These are phyloP conservation scores for Botrytis pseudocinerea DNA, from an alignment of 2,329 filamentous ascomycete species.

Conservation along the genomic window DNA sequence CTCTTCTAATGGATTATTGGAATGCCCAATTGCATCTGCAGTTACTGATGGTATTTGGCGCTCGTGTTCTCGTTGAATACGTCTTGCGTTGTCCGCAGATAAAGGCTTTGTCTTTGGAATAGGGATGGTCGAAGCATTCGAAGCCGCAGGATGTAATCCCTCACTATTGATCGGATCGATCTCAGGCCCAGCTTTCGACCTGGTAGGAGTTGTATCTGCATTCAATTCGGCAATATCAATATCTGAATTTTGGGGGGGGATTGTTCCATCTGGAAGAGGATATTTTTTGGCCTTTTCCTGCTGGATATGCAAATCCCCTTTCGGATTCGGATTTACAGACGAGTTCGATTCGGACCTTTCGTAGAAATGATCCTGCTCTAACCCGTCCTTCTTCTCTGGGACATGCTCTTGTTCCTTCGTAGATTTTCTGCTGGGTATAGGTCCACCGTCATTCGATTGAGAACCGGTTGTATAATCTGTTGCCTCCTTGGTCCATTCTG, in stretches of 20 bases:
- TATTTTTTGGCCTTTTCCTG: constrained; percentile 48
- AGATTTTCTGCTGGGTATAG: constrained; percentile 36
- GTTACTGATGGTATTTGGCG: constrained; percentile 52
- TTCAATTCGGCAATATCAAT: constrained; percentile 34
- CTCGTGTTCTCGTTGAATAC: constrained; percentile 51
- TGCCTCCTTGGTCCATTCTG: constrained; percentile 36
- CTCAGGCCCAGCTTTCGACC: constrained; percentile 41
- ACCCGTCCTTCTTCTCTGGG: constrained; percentile 39
- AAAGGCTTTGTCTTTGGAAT: constrained; percentile 36
- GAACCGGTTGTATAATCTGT: constrained; percentile 23
- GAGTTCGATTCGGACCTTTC: constrained; percentile 46
- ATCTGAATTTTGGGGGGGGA: constrained; percentile 44
- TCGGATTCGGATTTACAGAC: constrained; percentile 41
- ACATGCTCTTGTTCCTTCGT: constrained; percentile 36
- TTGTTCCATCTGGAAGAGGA: constrained; percentile 53
- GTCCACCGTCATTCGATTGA: constrained; percentile 29
- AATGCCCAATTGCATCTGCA: constrained; percentile 46
- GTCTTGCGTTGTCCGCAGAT: constrained; percentile 47
- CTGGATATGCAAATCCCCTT: constrained; percentile 46
- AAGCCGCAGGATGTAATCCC: constrained; percentile 43
- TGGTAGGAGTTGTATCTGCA: constrained; percentile 41
- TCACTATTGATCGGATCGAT: constrained; percentile 40
- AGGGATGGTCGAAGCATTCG: constrained; percentile 46
- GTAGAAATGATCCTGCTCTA: constrained; percentile 54
- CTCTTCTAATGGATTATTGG: constrained; percentile 29